Percentiles rank a stretch among this genome's conserved stretches.
phyloP scores from a whole-genome alignment of 768 basidiomycete genomes.

The Lepiota brunneoincarnata region DNA sequence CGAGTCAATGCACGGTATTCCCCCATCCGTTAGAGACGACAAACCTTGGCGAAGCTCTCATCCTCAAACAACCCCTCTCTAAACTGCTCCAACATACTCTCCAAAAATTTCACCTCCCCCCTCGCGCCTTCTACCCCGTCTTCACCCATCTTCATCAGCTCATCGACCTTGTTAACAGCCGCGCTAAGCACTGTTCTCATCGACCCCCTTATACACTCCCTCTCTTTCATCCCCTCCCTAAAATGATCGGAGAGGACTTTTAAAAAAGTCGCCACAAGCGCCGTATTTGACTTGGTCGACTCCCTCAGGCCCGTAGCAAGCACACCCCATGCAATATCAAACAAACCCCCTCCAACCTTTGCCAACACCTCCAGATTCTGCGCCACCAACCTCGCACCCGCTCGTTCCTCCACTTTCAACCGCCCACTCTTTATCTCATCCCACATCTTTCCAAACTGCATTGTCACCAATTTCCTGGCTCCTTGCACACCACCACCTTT shows the following conservation, averaged over 20 bases:
- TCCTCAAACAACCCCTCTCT: conserved; percentile 48
- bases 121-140: neutral
- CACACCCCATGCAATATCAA: conserved; percentile 45
- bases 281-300: conserved; percentile 19
- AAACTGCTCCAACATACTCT: conserved; percentile 49
- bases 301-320: conserved; percentile 30
- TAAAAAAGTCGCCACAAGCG: conserved; percentile 43
- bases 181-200: conserved; percentile 31
- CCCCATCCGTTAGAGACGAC: conserved; percentile 13
- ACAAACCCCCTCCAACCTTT: conserved; percentile 39
- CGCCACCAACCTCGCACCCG: conserved; percentile 41
- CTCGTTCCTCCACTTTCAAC: conserved; percentile 44
- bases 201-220: conserved; percentile 24
- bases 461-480: conserved; percentile 32
- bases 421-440: conserved; percentile 38
- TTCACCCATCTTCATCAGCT: conserved; percentile 9
- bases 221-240: conserved; percentile 24
- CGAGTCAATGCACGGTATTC: neutral
- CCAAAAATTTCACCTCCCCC: conserved; percentile 4
- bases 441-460: conserved; percentile 49
- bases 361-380: conserved; percentile 36
- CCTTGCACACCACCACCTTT: neutral
- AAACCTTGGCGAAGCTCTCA: conserved; percentile 39
- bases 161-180: conserved; percentile 31
- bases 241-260: conserved; percentile 42